Evolutionary conservation across 345 rosid species (phyloP).

Genomic region (Aquilaria sinensis): DNA sequence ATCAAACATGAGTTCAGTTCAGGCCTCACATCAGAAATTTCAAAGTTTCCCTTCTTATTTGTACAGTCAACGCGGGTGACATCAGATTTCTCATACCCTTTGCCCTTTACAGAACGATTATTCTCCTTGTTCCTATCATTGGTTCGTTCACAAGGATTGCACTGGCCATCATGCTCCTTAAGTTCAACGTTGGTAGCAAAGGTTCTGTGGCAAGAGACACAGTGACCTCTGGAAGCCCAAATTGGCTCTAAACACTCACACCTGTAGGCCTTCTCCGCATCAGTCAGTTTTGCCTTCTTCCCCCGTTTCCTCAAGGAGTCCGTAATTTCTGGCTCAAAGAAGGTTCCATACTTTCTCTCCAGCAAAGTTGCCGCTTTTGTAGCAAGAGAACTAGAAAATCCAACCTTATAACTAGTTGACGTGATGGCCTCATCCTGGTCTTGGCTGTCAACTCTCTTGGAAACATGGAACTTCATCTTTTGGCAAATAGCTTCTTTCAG

Average conservation of each 20-base stretch:
- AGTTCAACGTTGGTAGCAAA: constrained; percentile 44
- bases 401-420: constrained; percentile 9
- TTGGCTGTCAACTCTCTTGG: constrained; percentile 25
- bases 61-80: constrained; percentile 22
- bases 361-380: constrained; percentile 66
- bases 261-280: constrained; percentile 51
- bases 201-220: constrained; percentile 77
- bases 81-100: constrained; percentile 32
- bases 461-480: constrained; percentile 47
- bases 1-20: constrained; percentile 49
- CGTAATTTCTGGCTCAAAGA: constrained; percentile 29
- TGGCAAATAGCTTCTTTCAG: constrained; percentile 71
- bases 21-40: constrained; percentile 27
- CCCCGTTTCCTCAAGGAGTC: constrained; percentile 40
- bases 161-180: constrained; percentile 56
- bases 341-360: constrained; percentile 70
- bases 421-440: constrained; percentile 25
- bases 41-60: constrained; percentile 24
- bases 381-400: constrained; percentile 30
- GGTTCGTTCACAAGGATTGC: constrained; percentile 35
- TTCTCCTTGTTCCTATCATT: constrained; percentile 40
- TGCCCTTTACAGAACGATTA: constrained; percentile 34
- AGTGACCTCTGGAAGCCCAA: constrained; percentile 75
- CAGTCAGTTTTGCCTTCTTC: constrained; percentile 39
- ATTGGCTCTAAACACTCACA: constrained; percentile 86